phyloP scores from a whole-genome alignment of 1,284 basidiomycete species.

The Naganishia liquefaciens region DNA sequence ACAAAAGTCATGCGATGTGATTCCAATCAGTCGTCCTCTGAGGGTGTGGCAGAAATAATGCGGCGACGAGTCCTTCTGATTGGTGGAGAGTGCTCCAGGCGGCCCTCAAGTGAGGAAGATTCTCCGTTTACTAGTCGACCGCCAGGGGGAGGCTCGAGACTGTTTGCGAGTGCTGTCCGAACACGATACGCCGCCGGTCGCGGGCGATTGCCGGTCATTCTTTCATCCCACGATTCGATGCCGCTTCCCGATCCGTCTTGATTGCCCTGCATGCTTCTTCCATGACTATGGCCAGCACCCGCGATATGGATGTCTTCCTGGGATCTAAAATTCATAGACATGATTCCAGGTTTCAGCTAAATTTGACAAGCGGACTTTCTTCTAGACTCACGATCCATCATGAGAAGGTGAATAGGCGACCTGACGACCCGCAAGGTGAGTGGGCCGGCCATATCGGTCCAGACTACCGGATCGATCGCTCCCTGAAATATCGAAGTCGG shows the following conservation, averaged over 20 bases:
- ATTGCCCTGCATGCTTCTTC: conserved; percentile 18
- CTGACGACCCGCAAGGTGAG: conserved; percentile 9
- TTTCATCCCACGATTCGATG: not conserved
- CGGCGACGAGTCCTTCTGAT: too few relatives aligned
- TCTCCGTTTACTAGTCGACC: too few relatives aligned
- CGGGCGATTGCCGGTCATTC: not conserved
- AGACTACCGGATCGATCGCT: conserved; percentile 25
- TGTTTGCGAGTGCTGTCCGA: not conserved
- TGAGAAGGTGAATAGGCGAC: conserved; percentile 6
- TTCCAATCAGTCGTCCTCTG: too few relatives aligned
- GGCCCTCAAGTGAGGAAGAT: too few relatives aligned
- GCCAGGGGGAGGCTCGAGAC: too few relatives aligned
- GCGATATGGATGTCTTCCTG: too few relatives aligned
- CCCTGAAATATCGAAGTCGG: conserved; percentile 22
- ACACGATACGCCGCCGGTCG: not conserved
- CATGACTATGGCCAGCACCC: conserved; percentile 2
- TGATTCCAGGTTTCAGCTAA: too few relatives aligned
- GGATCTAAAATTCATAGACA: too few relatives aligned
- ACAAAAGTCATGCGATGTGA: too few relatives aligned
- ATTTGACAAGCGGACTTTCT: not conserved
- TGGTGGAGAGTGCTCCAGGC: too few relatives aligned
- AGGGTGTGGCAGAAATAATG: too few relatives aligned
- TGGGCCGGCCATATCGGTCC: conserved; percentile 11
- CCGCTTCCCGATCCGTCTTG: not conserved
- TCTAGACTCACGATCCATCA: conserved; percentile 8